phyloP scores from a whole-genome alignment of 2,329 filamentous ascomycete genomes.

The Trichoderma sp. region DNA sequence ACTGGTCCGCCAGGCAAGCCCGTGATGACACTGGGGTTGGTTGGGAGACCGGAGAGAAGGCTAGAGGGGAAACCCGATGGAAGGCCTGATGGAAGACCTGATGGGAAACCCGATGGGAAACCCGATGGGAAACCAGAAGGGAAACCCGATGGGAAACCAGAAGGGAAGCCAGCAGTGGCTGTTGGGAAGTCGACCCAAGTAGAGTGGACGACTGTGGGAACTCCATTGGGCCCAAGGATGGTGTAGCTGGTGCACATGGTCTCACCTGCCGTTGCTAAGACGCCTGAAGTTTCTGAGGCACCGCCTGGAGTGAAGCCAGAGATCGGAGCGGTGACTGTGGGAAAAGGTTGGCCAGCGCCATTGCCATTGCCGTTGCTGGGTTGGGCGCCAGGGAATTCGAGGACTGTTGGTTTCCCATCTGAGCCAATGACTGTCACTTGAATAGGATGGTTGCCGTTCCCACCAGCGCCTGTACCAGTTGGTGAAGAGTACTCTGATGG shows the following conservation, averaged over 20 bases:
- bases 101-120: background rate
- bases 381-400: slow-evolving; percentile 20
- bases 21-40: slow-evolving; percentile 2
- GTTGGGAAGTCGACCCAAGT: slow-evolving; percentile 31
- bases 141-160: slow-evolving; percentile 18
- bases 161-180: background rate
- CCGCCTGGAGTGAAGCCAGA: background rate
- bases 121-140: background rate
- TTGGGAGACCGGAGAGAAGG: background rate
- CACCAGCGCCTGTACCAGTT: slow-evolving; percentile 21
- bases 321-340: background rate
- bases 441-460: background rate
- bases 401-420: slow-evolving; percentile 31
- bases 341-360: slow-evolving; percentile 12
- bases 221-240: slow-evolving; percentile 34
- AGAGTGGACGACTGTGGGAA: slow-evolving; percentile 37
- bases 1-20: slow-evolving; percentile 15
- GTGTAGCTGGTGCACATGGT: slow-evolving; percentile 28
- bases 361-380: slow-evolving; percentile 15
- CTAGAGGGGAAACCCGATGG: background rate
- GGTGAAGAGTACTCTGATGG: slow-evolving; percentile 15
- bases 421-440: slow-evolving; percentile 26
- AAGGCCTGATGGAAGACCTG: background rate
- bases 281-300: background rate
- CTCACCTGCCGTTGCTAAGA: background rate